A percentile compares a stretch with the other conserved stretches of the same genome.
phyloP scores from a whole-genome alignment of 352 stramenopile genomes.

The Globisporangium emineosum region DNA sequence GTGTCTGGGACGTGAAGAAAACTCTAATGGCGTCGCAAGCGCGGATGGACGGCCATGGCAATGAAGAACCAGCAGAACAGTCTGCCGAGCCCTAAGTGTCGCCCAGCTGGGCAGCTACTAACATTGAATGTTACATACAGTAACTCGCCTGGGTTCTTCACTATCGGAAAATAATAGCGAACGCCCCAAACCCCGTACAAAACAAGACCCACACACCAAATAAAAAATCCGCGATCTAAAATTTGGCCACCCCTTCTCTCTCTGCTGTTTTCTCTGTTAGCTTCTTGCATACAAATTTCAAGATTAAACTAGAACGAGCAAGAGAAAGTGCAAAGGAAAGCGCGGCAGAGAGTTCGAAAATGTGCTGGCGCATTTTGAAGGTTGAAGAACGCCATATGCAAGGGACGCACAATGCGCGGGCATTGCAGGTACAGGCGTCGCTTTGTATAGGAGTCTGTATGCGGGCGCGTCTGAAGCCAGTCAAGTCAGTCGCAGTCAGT shows the following conservation, averaged over 20 bases:
- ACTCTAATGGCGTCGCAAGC: slow-evolving; percentile 4
- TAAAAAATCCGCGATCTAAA: slow-evolving; percentile 1
- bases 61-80: too few relatives aligned
- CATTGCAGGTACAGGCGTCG: background rate
- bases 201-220: background rate
- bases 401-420: background rate
- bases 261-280: background rate
- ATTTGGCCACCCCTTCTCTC: slow-evolving; percentile 2
- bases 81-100: slow-evolving; percentile 8
- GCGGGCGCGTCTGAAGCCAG: background rate
- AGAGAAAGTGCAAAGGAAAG: slow-evolving; percentile 1
- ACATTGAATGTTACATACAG: slow-evolving; percentile 6
- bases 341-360: slow-evolving; percentile 4
- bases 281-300: background rate
- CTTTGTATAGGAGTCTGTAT: background rate
- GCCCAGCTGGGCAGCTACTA: slow-evolving; percentile 4
- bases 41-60: background rate
- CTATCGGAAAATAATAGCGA: background rate
- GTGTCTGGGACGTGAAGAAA: slow-evolving; percentile 4
- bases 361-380: too few relatives aligned
- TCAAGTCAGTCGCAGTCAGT: too few relatives aligned
- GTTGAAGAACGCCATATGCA: slow-evolving; percentile 11
- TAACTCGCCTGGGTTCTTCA: background rate
- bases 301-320: background rate
- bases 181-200: background rate